phyloP scores from a whole-genome alignment of 2,329 filamentous ascomycete genomes.

The Albifimbria verrucaria region DNA sequence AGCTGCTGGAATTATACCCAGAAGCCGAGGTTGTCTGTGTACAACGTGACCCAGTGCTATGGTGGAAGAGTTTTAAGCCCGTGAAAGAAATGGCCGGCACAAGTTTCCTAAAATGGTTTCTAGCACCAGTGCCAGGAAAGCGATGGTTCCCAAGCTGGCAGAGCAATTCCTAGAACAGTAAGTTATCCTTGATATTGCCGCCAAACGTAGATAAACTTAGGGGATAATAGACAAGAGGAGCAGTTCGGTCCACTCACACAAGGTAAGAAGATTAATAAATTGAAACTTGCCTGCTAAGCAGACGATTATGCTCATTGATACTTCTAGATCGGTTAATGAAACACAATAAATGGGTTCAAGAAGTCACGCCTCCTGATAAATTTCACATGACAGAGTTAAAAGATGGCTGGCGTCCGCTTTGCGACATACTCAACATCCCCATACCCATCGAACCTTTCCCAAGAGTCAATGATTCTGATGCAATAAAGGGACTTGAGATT shows the following conservation, averaged over 20 bases:
- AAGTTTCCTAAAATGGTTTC: slow-evolving; percentile 5
- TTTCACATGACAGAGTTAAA: slow-evolving; percentile 15
- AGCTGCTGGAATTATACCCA: slow-evolving; percentile 45
- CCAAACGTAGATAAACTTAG: background rate
- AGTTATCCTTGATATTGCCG: background rate
- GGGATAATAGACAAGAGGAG: slow-evolving; percentile 4
- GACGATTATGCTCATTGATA: background rate
- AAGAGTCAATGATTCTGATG: slow-evolving; percentile 19
- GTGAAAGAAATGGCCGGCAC: slow-evolving; percentile 11
- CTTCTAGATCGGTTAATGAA: slow-evolving; percentile 12
- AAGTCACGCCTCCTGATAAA: slow-evolving; percentile 12
- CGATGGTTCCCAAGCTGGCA: slow-evolving; percentile 9
- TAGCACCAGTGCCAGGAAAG: slow-evolving; percentile 10
- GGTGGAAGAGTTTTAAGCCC: slow-evolving; percentile 28
- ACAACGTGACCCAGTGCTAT: slow-evolving; percentile 30
- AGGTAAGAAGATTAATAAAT: slow-evolving; percentile 3
- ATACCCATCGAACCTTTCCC: slow-evolving; percentile 23
- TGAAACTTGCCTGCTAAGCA: background rate
- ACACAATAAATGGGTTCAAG: slow-evolving; percentile 11
- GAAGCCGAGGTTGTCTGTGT: slow-evolving; percentile 45
- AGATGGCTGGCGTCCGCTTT: slow-evolving; percentile 25
- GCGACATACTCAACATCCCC: slow-evolving; percentile 20
- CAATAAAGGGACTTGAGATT: background rate
- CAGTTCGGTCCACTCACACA: slow-evolving; percentile 4
- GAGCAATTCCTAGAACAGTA: slow-evolving; percentile 7